Evolutionary conservation across 768 basidiomycete genomes (phyloP).

Genomic region (Tylopilus balloui): DNA sequence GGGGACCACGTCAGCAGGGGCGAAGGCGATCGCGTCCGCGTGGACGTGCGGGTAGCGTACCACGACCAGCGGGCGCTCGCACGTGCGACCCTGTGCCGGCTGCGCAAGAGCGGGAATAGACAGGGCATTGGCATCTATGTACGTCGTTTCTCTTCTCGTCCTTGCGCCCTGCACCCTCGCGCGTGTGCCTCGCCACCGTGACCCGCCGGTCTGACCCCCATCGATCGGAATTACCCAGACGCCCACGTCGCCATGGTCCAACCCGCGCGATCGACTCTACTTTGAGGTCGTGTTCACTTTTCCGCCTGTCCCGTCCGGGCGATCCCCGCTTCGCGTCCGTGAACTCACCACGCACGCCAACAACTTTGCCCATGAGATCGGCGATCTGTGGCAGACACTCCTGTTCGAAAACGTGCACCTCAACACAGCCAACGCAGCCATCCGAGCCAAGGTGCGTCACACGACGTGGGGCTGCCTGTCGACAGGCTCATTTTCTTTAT

Average conservation of each 20-base stretch:
- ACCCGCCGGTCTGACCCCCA: background rate
- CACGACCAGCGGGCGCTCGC: slow-evolving; percentile 18
- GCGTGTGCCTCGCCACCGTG: background rate
- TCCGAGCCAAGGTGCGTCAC: slow-evolving; percentile 25
- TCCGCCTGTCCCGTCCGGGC: slow-evolving; percentile 17
- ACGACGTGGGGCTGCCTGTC: too few species aligned
- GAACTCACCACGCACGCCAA: slow-evolving; percentile 27
- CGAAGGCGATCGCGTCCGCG: slow-evolving; percentile 11
- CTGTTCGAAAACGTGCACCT: slow-evolving; percentile 26
- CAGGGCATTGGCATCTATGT: slow-evolving; percentile 39
- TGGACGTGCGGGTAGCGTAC: slow-evolving; percentile 33
- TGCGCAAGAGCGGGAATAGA: slow-evolving; percentile 23
- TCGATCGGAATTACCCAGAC: slow-evolving; percentile 12
- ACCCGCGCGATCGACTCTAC: slow-evolving; percentile 12
- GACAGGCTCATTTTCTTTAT: background rate
- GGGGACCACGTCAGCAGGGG: too few species aligned
- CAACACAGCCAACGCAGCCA: slow-evolving; percentile 21
- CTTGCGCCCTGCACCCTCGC: background rate
- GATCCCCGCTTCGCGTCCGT: slow-evolving; percentile 22
- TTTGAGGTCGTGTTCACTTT: slow-evolving; percentile 31
- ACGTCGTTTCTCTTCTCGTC: background rate
- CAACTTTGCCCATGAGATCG: slow-evolving; percentile 29
- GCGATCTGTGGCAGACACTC: slow-evolving; percentile 26
- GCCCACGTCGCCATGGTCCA: background rate
- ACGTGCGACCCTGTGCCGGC: slow-evolving; percentile 30